Conservation (phyloP, 306 rosid species). For the Luffa acutangula region DNA sequence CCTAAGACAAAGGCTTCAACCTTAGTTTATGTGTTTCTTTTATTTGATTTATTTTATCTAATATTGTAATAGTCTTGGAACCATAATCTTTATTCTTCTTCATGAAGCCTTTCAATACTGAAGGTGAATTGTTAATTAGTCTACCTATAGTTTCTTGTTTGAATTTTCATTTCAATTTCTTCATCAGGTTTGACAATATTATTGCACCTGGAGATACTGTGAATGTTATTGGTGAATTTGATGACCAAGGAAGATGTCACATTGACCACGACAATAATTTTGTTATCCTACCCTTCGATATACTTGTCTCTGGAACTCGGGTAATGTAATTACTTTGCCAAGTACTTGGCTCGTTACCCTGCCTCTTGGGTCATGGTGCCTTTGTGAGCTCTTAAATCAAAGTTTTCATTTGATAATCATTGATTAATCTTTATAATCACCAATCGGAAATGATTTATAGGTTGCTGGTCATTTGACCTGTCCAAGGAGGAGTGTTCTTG, state of each 20-base stretch:
- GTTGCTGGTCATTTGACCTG: constrained; percentile 76
- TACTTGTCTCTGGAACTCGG: constrained; percentile 79
- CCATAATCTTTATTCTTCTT: background rate
- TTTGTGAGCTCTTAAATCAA: constrained; percentile 2
- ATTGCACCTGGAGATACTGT: constrained; percentile 87
- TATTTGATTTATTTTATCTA: background rate
- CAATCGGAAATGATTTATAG: constrained; percentile 20
- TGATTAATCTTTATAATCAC: background rate
- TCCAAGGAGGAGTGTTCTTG: constrained; percentile 76
- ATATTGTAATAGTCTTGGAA: background rate
- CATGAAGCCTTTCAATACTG: background rate
- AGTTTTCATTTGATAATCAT: constrained; percentile 5
- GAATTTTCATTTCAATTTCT: background rate
- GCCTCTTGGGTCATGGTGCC: background rate
- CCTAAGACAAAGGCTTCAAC: background rate
- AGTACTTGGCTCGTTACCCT: background rate
- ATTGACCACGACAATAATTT: constrained; percentile 54
- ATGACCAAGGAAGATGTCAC: constrained; percentile 55
- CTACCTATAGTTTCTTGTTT: background rate
- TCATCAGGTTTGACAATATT: constrained; percentile 55
- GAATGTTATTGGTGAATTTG: constrained; percentile 71
- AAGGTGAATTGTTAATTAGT: background rate
- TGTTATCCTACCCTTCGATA: constrained; percentile 70
- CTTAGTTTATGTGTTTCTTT: background rate
- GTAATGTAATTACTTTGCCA: constrained; percentile 25